Base-by-base conservation (phyloP, 805 yeast genomes). In the Monosporozyma aquatica region DNA sequence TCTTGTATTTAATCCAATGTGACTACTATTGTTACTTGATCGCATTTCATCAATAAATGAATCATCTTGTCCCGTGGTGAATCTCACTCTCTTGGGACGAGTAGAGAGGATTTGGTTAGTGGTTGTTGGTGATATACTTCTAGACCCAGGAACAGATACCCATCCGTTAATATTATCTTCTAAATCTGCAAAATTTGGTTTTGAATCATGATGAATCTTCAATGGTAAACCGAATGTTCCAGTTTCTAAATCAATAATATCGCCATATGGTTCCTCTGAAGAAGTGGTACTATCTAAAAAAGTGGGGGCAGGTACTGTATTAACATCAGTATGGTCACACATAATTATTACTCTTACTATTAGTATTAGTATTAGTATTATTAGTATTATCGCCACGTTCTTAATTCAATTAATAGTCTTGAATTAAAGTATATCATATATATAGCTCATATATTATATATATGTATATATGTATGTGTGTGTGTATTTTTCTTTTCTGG, bases 1-100 rank as follows among this genome's bases (percentile, higher is more conserved):
- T 32, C 35, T 32, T 9, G 35, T 15, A 4, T n/a, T 23, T 42
- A 50, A 14, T 43, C 40, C 37, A 27, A 33, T 18, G 14, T 24
- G n/a, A 13, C 21, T 17, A n/a, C 18, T 25, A 17, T 32, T 17
- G 14, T 18, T 35, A 32, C 35, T 32, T 9, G 35, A 32, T 13
- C 35, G 9, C 3, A 13, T 17, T 5, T 32, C 35, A 32, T 32
- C 35, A 8, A 32, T 18, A 1, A 32, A 18, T 10, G 22, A 7
- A 20, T 18, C 22, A 10, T 32, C 22, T 7, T 8, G 23, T 3
- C 5, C 23, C 17, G 35, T 17, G n/a, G 22, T 18, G 11, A 32
- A 32, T 13, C 35, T 32, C 5, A 32, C 35, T 18, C 35, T 18
- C 35, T 32, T 32, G 15, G 35, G 35, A 18, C 22, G 7, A 3